These are phyloP conservation scores for Ceratocystiopsis sp. DNA, from an alignment of 2,329 filamentous ascomycete genomes.

Conservation along the genomic window DNA sequence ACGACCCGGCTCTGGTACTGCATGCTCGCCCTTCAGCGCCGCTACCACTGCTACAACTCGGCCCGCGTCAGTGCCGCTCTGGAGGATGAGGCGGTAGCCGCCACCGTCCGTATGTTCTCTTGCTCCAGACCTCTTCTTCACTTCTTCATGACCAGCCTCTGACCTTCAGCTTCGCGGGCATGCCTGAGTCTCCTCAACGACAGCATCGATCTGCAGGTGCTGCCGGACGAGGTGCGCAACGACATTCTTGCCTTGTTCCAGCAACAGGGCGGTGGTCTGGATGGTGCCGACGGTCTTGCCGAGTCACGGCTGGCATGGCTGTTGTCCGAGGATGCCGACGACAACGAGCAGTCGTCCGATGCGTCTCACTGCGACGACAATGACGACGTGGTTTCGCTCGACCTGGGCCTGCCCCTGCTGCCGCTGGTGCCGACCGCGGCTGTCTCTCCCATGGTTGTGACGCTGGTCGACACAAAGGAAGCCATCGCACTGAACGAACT, in stretches of 20 bases:
- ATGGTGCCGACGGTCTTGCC: no score
- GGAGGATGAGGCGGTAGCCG: slow-evolving; percentile 18
- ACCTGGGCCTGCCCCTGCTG: no score
- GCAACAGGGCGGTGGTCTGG: no score
- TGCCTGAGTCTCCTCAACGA: slow-evolving; percentile 18
- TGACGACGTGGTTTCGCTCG: no score
- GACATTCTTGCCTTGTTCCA: slow-evolving; percentile 11
- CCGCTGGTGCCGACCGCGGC: no score
- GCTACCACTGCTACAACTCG: slow-evolving; percentile 26
- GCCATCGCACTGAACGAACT: no score
- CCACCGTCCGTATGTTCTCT: slow-evolving; percentile 19
- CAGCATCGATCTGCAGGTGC: slow-evolving; percentile 9
- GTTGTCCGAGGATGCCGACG: no score
- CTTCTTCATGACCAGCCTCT: background rate
- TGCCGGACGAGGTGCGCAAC: slow-evolving; percentile 12
- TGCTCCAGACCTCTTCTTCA: background rate
- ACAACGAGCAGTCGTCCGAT: no score
- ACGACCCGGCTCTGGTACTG: slow-evolving; percentile 22
- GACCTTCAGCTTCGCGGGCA: slow-evolving; percentile 12
- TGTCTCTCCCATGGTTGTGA: no score
- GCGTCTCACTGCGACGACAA: no score
- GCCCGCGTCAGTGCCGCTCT: slow-evolving; percentile 26
- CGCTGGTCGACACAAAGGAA: no score
- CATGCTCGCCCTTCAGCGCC: slow-evolving; percentile 24
- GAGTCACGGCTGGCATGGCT: no score